Base-by-base conservation (phyloP, 176 grass and related monocot species). In the Musa schizocarpa region DNA sequence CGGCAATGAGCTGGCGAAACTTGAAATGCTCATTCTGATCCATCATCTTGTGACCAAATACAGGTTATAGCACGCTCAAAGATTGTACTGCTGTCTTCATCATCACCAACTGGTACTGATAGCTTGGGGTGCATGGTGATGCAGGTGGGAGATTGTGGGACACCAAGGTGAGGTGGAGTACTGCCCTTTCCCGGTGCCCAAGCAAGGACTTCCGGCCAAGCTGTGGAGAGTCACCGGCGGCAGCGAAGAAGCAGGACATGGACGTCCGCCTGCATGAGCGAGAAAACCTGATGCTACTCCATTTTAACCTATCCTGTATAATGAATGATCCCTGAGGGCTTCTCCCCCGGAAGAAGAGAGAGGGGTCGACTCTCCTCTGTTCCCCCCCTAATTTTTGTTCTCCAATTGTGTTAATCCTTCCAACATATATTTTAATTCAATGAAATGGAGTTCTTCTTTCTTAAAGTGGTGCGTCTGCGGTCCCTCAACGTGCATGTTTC, bases 131-230 rank as follows among this genome's bases (percentile, higher is more conserved):
- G 17, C 12, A 56, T 43, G 16, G 12, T 56, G 12, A 77, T 85
- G 81, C 84, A 97, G 93, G 75, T 97, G 81, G 74, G 86, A 97
- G 56, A 71, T 87, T 2, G 61, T 83, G 64, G 90, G 77, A 55
- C 85, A 81, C 29, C 72, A 82, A 1, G 81, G 80, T 69, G 90
- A 93, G 77, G 81, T 90, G 19, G 90, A 97, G 88, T 93, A 91
- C 81, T 87, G 84, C 69, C 93, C 93, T 12, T 97, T 97, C 83
- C 93, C 93, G 7, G 79, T 97, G 9, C 93, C 93, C n/a, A 88
- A 90, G 63, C 61, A 88, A n/a, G 93, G 93, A 11, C 52, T 97
- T 54, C 90, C 82, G 14, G 75, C 73, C 1, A 93, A 77, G 52
- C 29, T 93, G 48, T 76, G 87, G 85, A 69, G 78, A 81, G 13